These are phyloP conservation scores for Aspergillus homomorphus DNA, from an alignment of 495 filamentous ascomycete genomes.

Conservation along the genomic window DNA sequence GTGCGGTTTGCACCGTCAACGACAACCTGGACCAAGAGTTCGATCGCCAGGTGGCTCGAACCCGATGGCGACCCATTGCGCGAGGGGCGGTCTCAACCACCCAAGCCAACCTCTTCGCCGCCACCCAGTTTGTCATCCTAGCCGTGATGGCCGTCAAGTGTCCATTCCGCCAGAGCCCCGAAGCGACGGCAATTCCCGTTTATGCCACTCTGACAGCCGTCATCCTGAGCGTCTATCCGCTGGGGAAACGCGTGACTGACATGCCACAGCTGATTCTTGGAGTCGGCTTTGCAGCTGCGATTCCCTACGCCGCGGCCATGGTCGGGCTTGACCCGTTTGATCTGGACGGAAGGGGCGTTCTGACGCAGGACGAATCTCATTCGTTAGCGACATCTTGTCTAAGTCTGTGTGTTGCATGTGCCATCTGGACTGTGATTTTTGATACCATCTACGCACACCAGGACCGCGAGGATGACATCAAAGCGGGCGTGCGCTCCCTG, in stretches of 20 bases:
- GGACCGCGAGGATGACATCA: constrained; percentile 41
- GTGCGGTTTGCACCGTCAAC: constrained; percentile 33
- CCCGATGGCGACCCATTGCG: constrained; percentile 28
- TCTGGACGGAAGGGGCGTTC: too few relatives aligned
- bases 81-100: constrained; percentile 4
- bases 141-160: not conserved
- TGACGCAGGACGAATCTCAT: too few relatives aligned
- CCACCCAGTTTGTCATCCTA: not conserved
- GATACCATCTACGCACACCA: constrained; percentile 49
- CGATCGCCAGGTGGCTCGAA: constrained; percentile 35
- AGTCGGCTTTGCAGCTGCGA: not conserved
- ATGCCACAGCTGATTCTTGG: not conserved
- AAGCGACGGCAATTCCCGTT: not conserved
- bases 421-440: constrained; percentile 43
- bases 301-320: not conserved
- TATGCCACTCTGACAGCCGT: not conserved
- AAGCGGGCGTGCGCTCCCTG: constrained; percentile 38
- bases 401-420: constrained; percentile 22
- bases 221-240: not conserved
- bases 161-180: not conserved
- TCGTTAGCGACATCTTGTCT: not conserved
- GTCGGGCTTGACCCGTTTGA: not conserved
- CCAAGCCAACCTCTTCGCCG: not conserved
- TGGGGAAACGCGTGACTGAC: not conserved
- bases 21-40: constrained; percentile 39